Percentiles rank a stretch among this genome's conserved stretches.
phyloP scores from a whole-genome alignment of 192 early-diverging fungal species.

The Coemansia sp. region DNA sequence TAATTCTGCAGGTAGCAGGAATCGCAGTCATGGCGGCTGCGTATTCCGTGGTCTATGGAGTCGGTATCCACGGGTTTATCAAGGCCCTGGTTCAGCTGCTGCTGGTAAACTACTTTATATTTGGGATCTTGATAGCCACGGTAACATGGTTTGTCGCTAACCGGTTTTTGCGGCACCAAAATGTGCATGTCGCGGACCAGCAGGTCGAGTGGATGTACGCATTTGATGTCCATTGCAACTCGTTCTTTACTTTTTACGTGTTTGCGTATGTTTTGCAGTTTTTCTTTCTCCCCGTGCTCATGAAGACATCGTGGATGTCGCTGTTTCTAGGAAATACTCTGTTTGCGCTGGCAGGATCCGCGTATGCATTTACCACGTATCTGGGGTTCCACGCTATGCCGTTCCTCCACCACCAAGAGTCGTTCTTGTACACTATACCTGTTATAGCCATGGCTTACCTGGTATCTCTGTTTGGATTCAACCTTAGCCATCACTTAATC shows the following conservation, averaged over 20 bases:
- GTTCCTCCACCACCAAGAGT: constrained; percentile 82
- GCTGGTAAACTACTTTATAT: constrained; percentile 30
- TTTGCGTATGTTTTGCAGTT: constrained; percentile 89
- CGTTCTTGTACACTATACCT: constrained; percentile 86
- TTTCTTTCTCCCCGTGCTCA: constrained; percentile 83
- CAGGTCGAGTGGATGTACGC: constrained; percentile 94
- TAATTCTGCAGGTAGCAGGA: constrained; percentile 67
- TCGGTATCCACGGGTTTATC: constrained; percentile 27
- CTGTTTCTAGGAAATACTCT: constrained; percentile 84
- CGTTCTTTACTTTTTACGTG: constrained; percentile 87
- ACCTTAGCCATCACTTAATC: constrained; percentile 72
- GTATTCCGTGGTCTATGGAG: constrained; percentile 42
- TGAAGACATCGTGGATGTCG: constrained; percentile 74
- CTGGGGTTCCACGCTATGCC: constrained; percentile 94
- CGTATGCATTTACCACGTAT: constrained; percentile 88
- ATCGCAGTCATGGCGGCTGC: constrained; percentile 41
- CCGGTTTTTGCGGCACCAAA: constrained; percentile 72
- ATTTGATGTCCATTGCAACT: constrained; percentile 96
- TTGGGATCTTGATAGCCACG: constrained; percentile 26
- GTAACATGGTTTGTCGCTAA: constrained; percentile 63
- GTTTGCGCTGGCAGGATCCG: constrained; percentile 74
- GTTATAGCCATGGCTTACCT: constrained; percentile 62
- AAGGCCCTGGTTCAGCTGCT: constrained; percentile 42
- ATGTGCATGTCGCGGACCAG: constrained; percentile 77
- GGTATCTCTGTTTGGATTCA: constrained; percentile 67